These are phyloP conservation scores for Venturia pyrina DNA, from an alignment of 2,329 filamentous ascomycete species.

Conservation along the genomic window DNA sequence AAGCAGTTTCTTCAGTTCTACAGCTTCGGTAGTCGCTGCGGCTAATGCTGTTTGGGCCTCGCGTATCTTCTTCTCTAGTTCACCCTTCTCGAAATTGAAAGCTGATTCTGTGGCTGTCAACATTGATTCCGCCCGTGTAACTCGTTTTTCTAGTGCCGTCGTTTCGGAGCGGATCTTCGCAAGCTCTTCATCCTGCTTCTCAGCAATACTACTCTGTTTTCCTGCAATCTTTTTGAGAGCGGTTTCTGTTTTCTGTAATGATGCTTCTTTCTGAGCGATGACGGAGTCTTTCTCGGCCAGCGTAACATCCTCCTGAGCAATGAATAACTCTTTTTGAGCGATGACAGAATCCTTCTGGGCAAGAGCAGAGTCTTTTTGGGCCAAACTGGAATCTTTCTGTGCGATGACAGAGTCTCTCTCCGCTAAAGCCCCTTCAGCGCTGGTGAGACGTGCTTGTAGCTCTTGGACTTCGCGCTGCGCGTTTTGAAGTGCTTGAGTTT, in stretches of 20 bases:
- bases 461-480: not conserved
- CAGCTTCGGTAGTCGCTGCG: not conserved
- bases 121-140: not conserved
- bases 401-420: slow-evolving; percentile 4
- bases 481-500: not conserved
- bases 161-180: not conserved
- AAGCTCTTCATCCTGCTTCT: not conserved
- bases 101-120: not conserved
- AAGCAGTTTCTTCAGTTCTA: slow-evolving; percentile 5
- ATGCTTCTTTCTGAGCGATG: not conserved
- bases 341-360: slow-evolving; percentile 6
- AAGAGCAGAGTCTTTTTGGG: slow-evolving; percentile 5
- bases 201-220: not conserved
- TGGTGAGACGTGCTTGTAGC: not conserved
- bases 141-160: not conserved
- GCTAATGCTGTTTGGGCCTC: not conserved
- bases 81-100: not conserved
- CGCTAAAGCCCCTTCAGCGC: not conserved
- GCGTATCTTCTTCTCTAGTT: not conserved
- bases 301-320: slow-evolving; percentile 2
- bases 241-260: not conserved
- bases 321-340: not conserved
- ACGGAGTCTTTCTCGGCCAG: not conserved
- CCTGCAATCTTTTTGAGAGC: slow-evolving; percentile 3
- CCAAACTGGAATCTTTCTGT: slow-evolving; percentile 2